phyloP scores from a whole-genome alignment of 2,329 filamentous ascomycete genomes.

The Aspergillus pseudoviridinutans region DNA sequence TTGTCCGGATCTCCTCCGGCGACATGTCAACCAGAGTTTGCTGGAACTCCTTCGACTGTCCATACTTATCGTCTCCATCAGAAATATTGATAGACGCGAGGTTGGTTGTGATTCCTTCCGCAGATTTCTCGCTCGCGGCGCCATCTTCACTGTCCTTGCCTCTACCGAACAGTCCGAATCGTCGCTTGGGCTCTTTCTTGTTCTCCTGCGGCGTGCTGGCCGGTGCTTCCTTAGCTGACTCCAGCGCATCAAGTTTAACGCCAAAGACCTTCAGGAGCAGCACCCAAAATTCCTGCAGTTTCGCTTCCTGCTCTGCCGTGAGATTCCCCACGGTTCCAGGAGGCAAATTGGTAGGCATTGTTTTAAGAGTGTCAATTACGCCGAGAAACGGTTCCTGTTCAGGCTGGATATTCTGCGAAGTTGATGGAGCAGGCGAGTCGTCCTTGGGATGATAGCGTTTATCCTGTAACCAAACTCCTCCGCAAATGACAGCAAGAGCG shows the following conservation, averaged over 20 bases:
- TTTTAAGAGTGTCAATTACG: conserved; percentile 34
- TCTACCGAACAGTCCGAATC: conserved; percentile 65
- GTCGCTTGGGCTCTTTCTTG: conserved; percentile 68
- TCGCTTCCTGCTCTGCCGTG: conserved; percentile 83
- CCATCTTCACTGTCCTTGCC: conserved; percentile 50
- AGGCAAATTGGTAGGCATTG: conserved; percentile 29
- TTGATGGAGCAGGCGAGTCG: conserved; percentile 8
- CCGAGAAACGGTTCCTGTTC: conserved; percentile 25
- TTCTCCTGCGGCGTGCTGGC: conserved; percentile 37
- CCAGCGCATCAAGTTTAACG: conserved; percentile 40
- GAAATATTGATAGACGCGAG: conserved; percentile 36
- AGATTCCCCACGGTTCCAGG: conserved; percentile 76
- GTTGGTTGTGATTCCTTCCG: conserved; percentile 36
- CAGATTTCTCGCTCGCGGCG: conserved; percentile 29
- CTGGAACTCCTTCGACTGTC: conserved; percentile 80
- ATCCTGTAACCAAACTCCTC: conserved; percentile 32
- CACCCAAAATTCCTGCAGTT: conserved; percentile 82
- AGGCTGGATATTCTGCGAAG: conserved; percentile 11
- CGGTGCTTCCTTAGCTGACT: conserved; percentile 20
- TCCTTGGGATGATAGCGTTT: conserved; percentile 23
- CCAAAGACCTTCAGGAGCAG: conserved; percentile 72
- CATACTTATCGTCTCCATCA: conserved; percentile 82
- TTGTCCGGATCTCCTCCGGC: conserved; percentile 72
- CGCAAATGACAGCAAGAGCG: conserved; percentile 29
- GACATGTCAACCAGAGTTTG: conserved; percentile 72